Evolutionary conservation across 2,329 filamentous ascomycete genomes (phyloP).

Genomic region (Ophiostoma sp.): DNA sequence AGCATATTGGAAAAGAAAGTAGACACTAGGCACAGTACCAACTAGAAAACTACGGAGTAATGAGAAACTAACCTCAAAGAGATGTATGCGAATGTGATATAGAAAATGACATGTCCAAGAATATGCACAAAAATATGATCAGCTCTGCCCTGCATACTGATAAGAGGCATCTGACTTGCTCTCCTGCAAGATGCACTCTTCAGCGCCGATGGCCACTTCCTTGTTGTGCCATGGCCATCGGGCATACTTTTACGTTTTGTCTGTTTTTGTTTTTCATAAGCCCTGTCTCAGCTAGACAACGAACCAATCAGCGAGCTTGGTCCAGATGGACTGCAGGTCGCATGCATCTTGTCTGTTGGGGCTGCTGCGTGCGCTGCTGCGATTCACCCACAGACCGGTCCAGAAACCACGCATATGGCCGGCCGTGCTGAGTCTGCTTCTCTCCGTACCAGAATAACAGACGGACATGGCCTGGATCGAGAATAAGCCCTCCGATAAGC

Average conservation of each 20-base stretch:
- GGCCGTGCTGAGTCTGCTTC: too few species aligned
- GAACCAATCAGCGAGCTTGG: too few species aligned
- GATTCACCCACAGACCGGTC: too few species aligned
- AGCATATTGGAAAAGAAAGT: neutral
- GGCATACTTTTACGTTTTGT: neutral
- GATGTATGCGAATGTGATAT: neutral
- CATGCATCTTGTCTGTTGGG: too few species aligned
- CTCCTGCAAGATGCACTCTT: constrained; percentile 6
- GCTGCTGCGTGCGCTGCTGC: too few species aligned
- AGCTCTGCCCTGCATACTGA: neutral
- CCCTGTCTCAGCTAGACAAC: too few species aligned
- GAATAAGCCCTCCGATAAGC: neutral
- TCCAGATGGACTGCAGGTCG: too few species aligned
- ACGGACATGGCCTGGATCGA: neutral
- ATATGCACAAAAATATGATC: too few species aligned
- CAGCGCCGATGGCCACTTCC: neutral
- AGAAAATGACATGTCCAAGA: too few species aligned
- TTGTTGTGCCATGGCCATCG: neutral
- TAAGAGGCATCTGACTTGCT: neutral
- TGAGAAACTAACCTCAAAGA: too few species aligned
- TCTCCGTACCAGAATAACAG: neutral
- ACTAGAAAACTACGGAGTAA: neutral
- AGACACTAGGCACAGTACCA: neutral
- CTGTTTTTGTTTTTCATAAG: too few species aligned
- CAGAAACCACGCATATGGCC: too few species aligned